A percentile compares a stretch with the other conserved stretches of the same genome.
These are phyloP conservation scores for Xylaria arbuscula DNA, from an alignment of 2,329 filamentous ascomycete genomes.

Conservation along the genomic window DNA sequence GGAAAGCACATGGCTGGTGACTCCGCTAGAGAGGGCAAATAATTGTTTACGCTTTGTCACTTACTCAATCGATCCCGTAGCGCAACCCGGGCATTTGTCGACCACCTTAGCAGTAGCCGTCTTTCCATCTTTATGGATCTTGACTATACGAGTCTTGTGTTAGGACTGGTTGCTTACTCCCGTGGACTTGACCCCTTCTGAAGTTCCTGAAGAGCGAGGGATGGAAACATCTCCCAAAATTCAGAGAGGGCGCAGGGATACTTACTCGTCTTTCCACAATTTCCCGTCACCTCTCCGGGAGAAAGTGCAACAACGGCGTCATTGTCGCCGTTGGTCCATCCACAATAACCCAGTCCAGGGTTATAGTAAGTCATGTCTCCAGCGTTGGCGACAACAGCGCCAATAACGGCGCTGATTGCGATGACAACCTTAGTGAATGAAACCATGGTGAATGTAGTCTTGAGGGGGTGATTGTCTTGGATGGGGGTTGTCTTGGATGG, in stretches of 20 bases:
- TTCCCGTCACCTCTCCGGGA: conserved; percentile 32
- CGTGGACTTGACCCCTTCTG: too few species aligned
- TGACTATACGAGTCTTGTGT: conserved; percentile 26
- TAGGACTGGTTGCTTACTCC: background rate
- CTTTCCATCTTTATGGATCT: conserved; percentile 43
- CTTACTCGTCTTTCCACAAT: conserved; percentile 43
- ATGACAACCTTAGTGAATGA: conserved; percentile 34
- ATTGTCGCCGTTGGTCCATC: conserved; percentile 33
- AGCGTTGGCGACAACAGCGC: conserved; percentile 33
- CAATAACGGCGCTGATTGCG: conserved; percentile 33
- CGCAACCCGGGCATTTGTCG: conserved; percentile 47
- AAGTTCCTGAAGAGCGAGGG: background rate
- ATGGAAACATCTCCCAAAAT: too few species aligned
- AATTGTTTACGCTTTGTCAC: background rate
- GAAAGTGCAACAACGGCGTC: conserved; percentile 46
- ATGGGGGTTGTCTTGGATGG: background rate
- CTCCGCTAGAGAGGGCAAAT: background rate
- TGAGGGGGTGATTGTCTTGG: background rate
- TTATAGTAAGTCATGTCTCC: conserved; percentile 46
- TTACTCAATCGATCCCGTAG: conserved; percentile 42
- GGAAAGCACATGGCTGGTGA: background rate
- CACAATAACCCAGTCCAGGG: conserved; percentile 45
- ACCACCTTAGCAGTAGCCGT: conserved; percentile 44
- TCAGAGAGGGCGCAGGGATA: background rate
- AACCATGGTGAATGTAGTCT: conserved; percentile 1